A percentile compares a stretch with the other conserved stretches of the same genome.
phyloP scores from a whole-genome alignment of 352 stramenopile genomes.

The Hyaloperonospora brassicae region DNA sequence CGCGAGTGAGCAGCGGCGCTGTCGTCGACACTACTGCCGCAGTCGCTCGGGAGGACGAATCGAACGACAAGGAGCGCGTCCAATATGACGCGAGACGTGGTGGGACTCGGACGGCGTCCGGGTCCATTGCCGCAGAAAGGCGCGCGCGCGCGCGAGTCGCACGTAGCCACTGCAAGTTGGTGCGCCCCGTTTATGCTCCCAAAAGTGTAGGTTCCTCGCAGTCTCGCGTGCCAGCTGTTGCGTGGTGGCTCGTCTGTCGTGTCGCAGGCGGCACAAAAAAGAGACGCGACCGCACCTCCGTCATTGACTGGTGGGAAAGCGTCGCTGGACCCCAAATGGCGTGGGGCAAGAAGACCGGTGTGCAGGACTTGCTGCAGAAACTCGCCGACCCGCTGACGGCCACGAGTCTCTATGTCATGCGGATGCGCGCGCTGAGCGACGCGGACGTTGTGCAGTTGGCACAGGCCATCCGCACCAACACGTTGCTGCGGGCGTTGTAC shows the following conservation, averaged over 20 bases:
- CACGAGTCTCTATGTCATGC: constrained; percentile 67
- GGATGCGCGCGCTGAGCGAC: constrained; percentile 55
- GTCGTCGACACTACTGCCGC: too few relatives aligned
- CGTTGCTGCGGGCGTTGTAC: constrained; percentile 66
- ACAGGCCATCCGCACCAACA: constrained; percentile 43
- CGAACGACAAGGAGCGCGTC: constrained; percentile 4
- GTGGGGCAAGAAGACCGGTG: constrained; percentile 58
- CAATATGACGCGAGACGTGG: constrained; percentile 19
- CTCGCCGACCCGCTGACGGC: constrained; percentile 50
- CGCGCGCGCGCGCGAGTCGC: neutral
- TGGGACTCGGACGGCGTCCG: neutral
- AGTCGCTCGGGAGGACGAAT: neutral
- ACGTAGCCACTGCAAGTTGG: neutral
- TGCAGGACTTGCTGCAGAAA: constrained; percentile 68
- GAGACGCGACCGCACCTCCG: too few relatives aligned
- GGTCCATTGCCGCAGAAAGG: neutral
- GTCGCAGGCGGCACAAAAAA: too few relatives aligned
- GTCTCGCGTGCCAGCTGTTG: too few relatives aligned
- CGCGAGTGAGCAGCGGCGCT: neutral
- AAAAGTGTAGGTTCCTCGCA: too few relatives aligned
- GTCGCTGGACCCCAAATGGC: constrained; percentile 35
- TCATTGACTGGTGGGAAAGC: constrained; percentile 19
- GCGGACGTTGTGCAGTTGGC: constrained; percentile 45
- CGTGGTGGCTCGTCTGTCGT: too few relatives aligned
- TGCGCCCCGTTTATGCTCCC: too few relatives aligned